Evolutionary conservation across 352 stramenopile species (phyloP).

Genomic region (Phytopythium ostracodes): DNA sequence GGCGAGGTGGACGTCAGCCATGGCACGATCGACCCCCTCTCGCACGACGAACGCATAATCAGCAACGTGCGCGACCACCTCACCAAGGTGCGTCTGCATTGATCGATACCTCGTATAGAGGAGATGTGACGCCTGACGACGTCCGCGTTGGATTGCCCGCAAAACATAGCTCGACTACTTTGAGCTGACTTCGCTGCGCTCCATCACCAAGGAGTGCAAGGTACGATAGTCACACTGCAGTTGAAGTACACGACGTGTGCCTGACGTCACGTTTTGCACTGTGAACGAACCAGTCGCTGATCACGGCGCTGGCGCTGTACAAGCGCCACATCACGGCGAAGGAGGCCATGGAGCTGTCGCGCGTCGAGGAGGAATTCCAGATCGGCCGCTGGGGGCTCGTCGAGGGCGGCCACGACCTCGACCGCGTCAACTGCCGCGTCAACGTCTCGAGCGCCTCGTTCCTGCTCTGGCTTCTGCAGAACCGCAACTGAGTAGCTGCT

Average conservation of each 20-base stretch:
- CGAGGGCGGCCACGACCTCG: constrained; percentile 85
- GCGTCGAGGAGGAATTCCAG: constrained; percentile 87
- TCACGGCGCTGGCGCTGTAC: constrained; percentile 73
- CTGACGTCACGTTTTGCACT: not conserved
- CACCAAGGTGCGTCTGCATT: constrained; percentile 44
- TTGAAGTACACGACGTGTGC: not conserved
- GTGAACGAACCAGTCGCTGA: constrained; percentile 50
- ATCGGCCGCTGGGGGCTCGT: constrained; percentile 87
- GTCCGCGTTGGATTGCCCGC: too few species aligned
- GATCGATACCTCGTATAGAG: not conserved
- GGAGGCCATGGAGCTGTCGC: constrained; percentile 81
- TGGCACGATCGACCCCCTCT: constrained; percentile 62
- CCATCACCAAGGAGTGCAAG: constrained; percentile 86
- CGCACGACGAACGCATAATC: constrained; percentile 59
- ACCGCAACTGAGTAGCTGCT: constrained; percentile 33
- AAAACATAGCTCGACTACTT: constrained; percentile 60
- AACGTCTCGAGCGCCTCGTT: constrained; percentile 83
- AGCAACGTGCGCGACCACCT: constrained; percentile 58
- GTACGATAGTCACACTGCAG: constrained; percentile 11
- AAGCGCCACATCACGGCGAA: constrained; percentile 84
- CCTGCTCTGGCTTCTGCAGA: constrained; percentile 81
- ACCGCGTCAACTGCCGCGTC: constrained; percentile 83
- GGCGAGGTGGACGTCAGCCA: constrained; percentile 82
- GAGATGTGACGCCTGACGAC: too few species aligned
- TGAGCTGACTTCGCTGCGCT: constrained; percentile 70